Conservation (phyloP, 2,329 filamentous ascomycete species). For the Fusarium sp. region DNA sequence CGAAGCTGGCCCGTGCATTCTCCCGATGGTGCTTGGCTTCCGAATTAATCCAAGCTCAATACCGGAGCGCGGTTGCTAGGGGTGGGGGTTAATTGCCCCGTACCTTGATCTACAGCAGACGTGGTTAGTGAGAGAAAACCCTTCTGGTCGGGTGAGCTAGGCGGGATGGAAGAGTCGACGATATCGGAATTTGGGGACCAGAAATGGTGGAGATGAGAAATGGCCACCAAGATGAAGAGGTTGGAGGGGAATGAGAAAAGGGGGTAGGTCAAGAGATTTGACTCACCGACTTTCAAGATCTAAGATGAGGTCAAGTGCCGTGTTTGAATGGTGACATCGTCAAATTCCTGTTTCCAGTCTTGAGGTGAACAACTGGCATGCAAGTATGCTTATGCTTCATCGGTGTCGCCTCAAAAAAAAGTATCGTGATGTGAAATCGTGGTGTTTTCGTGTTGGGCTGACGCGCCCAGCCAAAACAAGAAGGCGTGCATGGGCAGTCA, state of each 20-base stretch:
- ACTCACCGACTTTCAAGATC: constrained; percentile 23
- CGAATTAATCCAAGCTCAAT: constrained; percentile 31
- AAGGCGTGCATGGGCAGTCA: constrained; percentile 30
- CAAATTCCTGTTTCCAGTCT: neutral
- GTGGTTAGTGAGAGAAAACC: constrained; percentile 25
- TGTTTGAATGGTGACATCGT: neutral
- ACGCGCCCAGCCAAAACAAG: constrained; percentile 32
- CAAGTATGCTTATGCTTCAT: neutral
- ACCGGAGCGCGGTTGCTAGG: constrained; percentile 3
- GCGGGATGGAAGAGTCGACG: constrained; percentile 22
- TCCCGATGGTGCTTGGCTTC: constrained; percentile 36
- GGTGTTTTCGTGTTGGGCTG: constrained; percentile 22
- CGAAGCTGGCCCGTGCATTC: constrained; percentile 15
- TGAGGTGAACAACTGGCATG: neutral
- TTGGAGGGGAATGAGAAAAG: constrained; percentile 24
- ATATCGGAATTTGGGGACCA: constrained; percentile 34
- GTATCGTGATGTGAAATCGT: constrained; percentile 28
- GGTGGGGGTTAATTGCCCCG: constrained; percentile 19
- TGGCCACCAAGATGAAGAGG: constrained; percentile 33
- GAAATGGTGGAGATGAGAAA: constrained; percentile 27
- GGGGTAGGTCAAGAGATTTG: constrained; percentile 14
- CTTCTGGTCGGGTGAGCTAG: constrained; percentile 43
- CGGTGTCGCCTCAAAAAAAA: constrained; percentile 8
- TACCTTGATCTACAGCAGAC: constrained; percentile 2
- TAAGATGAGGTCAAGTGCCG: neutral